Conservation (phyloP, 805 yeast genomes). For the Suhomyces sp. region DNA sequence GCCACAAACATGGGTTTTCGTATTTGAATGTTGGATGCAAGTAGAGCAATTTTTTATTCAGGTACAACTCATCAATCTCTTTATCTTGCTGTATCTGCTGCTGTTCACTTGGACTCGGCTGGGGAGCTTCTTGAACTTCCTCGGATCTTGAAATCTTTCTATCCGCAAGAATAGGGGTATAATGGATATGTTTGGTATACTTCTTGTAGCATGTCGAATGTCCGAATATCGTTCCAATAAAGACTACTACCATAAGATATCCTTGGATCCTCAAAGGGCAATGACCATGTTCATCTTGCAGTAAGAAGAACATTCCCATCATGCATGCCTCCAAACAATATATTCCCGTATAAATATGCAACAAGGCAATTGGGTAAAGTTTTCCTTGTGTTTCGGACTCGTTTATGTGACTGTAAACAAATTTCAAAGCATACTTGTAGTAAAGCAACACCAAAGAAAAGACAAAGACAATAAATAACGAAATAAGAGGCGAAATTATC, state of each 20-base stretch:
- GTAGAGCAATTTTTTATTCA: conserved; percentile 27
- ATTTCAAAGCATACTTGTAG: conserved; percentile 66
- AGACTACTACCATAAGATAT: conserved; percentile 49
- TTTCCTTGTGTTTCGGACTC: conserved; percentile 66
- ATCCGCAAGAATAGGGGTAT: conserved; percentile 28
- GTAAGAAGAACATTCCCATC: conserved; percentile 71
- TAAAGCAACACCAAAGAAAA: conserved; percentile 55
- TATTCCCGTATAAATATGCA: conserved; percentile 77
- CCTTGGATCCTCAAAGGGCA: conserved; percentile 49
- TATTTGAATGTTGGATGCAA: conserved; percentile 40
- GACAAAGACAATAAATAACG: conserved; percentile 59
- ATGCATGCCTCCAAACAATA: conserved; percentile 79
- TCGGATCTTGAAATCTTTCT: conserved; percentile 1
- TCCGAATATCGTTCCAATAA: conserved; percentile 54
- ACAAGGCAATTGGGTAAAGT: conserved; percentile 70
- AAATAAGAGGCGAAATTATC: conserved; percentile 74
- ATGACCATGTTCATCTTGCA: conserved; percentile 46
- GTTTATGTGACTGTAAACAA: conserved; percentile 51
- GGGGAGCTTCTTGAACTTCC: background rate
- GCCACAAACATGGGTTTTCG: conserved; percentile 38
- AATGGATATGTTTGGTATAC: conserved; percentile 32
- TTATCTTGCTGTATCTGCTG: too few species aligned
- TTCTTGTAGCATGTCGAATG: conserved; percentile 53
- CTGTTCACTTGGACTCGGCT: background rate
- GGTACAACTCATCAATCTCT: conserved; percentile 13